Conservation (phyloP, 805 yeast species). For the Saccharomycopsis fodiens region DNA sequence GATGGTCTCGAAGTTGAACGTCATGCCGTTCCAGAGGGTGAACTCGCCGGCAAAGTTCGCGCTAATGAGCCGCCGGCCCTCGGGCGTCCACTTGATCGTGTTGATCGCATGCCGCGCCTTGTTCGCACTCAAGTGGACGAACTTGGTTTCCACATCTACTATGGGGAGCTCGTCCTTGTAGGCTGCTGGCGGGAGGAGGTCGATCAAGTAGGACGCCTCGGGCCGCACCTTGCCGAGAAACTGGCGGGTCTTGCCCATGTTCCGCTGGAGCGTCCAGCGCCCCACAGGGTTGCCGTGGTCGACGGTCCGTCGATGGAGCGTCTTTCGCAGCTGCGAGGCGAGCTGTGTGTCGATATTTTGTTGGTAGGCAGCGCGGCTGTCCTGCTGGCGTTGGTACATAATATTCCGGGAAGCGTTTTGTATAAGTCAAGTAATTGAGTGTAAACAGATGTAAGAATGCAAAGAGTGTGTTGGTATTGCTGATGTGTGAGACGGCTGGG, state of each 20-base stretch:
- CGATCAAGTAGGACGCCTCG: conserved; percentile 56
- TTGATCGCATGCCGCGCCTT: conserved; percentile 88
- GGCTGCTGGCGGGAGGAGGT: conserved; percentile 59
- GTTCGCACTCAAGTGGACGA: conserved; percentile 85
- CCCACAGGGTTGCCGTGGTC: conserved; percentile 76
- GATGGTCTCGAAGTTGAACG: conserved; percentile 91
- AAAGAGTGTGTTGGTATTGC: too few relatives aligned
- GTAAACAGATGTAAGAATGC: too few relatives aligned
- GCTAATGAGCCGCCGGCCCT: conserved; percentile 82
- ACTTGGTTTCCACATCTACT: conserved; percentile 66
- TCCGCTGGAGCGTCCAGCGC: conserved; percentile 46
- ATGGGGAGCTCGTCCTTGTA: conserved; percentile 41
- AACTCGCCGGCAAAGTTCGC: conserved; percentile 93
- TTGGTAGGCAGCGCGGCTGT: conserved; percentile 16
- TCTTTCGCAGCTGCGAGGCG: conserved; percentile 39
- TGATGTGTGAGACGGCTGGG: too few relatives aligned
- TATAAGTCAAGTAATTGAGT: too few relatives aligned
- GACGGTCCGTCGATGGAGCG: conserved; percentile 58
- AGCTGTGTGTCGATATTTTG: conserved; percentile 24
- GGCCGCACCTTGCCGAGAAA: conserved; percentile 53
- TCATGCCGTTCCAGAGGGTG: conserved; percentile 93
- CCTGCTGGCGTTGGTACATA: not conserved
- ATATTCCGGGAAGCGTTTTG: too few relatives aligned
- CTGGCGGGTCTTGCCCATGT: conserved; percentile 34
- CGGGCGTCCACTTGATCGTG: conserved; percentile 94